Percentiles rank a stretch among this genome's conserved stretches.
Conservation (phyloP, 2,329 filamentous ascomycete species). For the Akanthomyces uredinophilus region DNA sequence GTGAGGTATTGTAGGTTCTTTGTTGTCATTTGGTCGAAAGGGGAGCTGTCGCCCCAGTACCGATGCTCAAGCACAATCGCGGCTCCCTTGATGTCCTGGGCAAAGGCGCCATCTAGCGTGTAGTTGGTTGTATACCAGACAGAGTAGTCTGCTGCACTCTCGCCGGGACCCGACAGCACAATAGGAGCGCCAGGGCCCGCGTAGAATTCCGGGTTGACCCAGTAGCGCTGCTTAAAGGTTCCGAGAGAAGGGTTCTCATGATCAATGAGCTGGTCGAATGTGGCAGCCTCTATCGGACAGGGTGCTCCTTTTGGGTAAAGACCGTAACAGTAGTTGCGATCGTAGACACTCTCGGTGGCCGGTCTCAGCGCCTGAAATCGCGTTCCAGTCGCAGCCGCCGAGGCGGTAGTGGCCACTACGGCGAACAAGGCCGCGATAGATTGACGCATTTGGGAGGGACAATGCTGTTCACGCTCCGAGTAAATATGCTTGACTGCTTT, state of each 20-base stretch:
- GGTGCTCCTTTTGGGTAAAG: background rate
- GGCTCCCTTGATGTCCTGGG: conserved; percentile 63
- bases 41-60: conserved; percentile 74
- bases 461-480: background rate
- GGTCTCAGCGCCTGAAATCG: background rate
- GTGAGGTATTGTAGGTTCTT: conserved; percentile 70
- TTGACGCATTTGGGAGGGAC: background rate
- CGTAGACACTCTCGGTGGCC: background rate
- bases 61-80: conserved; percentile 77
- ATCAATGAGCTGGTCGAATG: conserved; percentile 53
- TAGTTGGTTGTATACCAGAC: conserved; percentile 67
- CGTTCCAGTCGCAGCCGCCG: background rate
- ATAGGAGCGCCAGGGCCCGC: conserved; percentile 71
- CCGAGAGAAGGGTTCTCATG: conserved; percentile 50
- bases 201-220: conserved; percentile 72
- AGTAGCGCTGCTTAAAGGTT: conserved; percentile 68
- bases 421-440: background rate
- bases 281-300: conserved; percentile 14
- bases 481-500: background rate
- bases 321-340: background rate
- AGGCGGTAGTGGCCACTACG: background rate
- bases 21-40: conserved; percentile 56
- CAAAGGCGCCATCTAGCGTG: conserved; percentile 60
- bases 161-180: conserved; percentile 61
- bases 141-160: conserved; percentile 53